A percentile compares a stretch with the other conserved stretches of the same genome.
phyloP scores from a whole-genome alignment of 1,284 basidiomycete genomes.

The Ganoderma resinaceum region DNA sequence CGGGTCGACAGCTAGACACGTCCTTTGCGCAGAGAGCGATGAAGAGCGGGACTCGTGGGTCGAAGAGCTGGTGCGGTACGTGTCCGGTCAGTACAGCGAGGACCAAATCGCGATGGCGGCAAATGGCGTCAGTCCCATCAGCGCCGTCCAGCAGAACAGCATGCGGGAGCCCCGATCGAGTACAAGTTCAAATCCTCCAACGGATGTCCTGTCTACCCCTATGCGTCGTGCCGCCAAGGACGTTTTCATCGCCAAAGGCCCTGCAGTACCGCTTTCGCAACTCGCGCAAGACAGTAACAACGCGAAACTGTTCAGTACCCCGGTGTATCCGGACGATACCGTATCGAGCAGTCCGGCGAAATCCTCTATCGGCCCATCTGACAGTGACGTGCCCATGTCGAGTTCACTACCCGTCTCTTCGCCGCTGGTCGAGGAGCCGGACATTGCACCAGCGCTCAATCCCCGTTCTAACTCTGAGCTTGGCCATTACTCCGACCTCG shows the following conservation, averaged over 20 bases:
- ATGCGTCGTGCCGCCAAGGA: conserved; percentile 63
- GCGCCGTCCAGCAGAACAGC: conserved; percentile 17
- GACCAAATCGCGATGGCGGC: conserved; percentile 45
- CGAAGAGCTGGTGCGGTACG: conserved; percentile 88
- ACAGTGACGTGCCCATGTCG: conserved; percentile 63
- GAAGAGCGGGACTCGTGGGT: conserved; percentile 94
- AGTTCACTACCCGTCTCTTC: conserved; percentile 58
- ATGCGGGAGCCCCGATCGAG: conserved; percentile 56
- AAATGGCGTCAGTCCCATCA: conserved; percentile 38
- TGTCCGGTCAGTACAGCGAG: conserved; percentile 75
- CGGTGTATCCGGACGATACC: conserved; percentile 43
- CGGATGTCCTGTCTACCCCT: conserved; percentile 43
- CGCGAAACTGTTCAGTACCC: conserved; percentile 63
- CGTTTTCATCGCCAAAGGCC: conserved; percentile 54
- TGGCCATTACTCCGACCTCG: conserved; percentile 74
- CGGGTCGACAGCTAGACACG: conserved; percentile 82
- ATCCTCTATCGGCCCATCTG: conserved; percentile 51
- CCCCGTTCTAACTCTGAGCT: conserved; percentile 79
- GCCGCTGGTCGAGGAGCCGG: conserved; percentile 50
- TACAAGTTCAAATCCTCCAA: conserved; percentile 55
- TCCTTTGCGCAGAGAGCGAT: conserved; percentile 96
- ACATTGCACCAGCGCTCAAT: conserved; percentile 45
- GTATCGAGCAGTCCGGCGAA: conserved; percentile 58
- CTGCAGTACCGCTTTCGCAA: conserved; percentile 67
- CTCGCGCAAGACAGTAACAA: conserved; percentile 61